These are phyloP conservation scores for Cubamyces lactineus DNA, from an alignment of 768 basidiomycete genomes.

Conservation along the genomic window DNA sequence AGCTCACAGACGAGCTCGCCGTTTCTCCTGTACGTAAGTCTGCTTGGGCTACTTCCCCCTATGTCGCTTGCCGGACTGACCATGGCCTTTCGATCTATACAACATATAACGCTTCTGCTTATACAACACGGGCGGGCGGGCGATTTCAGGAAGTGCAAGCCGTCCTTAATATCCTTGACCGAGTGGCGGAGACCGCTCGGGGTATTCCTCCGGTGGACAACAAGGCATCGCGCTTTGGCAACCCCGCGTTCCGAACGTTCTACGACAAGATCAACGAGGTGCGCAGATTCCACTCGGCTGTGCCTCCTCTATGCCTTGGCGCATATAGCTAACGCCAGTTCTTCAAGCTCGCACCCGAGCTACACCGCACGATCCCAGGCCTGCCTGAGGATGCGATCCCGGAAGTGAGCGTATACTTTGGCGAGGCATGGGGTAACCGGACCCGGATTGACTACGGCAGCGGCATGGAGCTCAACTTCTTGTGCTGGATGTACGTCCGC, in stretches of 20 bases:
- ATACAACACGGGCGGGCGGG: not conserved
- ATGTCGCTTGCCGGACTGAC: no score
- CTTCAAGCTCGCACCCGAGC: slow-evolving; percentile 45
- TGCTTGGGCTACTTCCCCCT: not conserved
- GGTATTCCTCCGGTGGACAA: slow-evolving; percentile 88
- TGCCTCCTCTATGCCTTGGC: not conserved
- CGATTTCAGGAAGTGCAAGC: slow-evolving; percentile 49
- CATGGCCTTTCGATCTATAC: slow-evolving; percentile 2
- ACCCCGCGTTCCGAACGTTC: slow-evolving; percentile 93
- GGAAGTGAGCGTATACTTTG: slow-evolving; percentile 82
- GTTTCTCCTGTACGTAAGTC: slow-evolving; percentile 59
- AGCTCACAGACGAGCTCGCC: slow-evolving; percentile 65
- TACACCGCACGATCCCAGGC: slow-evolving; percentile 63
- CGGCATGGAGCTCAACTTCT: slow-evolving; percentile 97
- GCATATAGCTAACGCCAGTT: not conserved
- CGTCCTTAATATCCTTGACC: slow-evolving; percentile 65
- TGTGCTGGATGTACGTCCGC: slow-evolving; percentile 88
- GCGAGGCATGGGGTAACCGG: slow-evolving; percentile 89
- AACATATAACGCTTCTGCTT: not conserved
- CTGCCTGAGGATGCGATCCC: slow-evolving; percentile 59
- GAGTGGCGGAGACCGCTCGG: slow-evolving; percentile 65
- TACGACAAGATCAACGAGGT: slow-evolving; percentile 83
- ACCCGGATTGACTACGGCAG: slow-evolving; percentile 98
- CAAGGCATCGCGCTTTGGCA: slow-evolving; percentile 90
- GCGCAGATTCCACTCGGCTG: slow-evolving; percentile 10